Evolutionary conservation across 2,329 filamentous ascomycete species (phyloP), one percentile per base, ranked within the genome.

Genomic region (Proliferodiscus dingleyae): DNA sequence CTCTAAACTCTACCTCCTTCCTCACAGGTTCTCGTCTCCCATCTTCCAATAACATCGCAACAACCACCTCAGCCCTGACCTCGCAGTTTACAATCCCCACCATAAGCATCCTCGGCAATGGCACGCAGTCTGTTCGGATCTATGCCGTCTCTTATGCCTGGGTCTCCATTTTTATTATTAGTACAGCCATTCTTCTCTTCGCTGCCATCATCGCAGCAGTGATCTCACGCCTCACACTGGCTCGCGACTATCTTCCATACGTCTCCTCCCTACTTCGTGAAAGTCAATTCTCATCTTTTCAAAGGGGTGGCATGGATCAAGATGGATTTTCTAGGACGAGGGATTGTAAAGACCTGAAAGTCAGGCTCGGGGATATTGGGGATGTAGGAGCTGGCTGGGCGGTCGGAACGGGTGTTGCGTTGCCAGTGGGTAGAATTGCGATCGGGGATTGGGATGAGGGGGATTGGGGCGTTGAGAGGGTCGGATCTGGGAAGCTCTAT

Each of bases 351-450:
- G 42, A 37, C 19, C 9, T 53, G 28, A 54, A 47, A 36, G 33
- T 59, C 26, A 43, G 45, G 15, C n/a, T 57, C 3, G 56, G 55
- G 28, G 55, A 56, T 45, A 42, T 51, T n/a, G 52, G 55, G 2
- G 52, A 53, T 39, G 50, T 53, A 15, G 50, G 51, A 3, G 43
- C 41, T 1, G 53, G 53, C 3, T 51, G 33, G 39, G 43, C 44
- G 26, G 41, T 56, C 16, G 56, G 56, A 3, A 52, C 51, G 15
- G 56, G 56, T 10, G 56, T 54, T 26, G 38, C 43, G 16, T 15
- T 57, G 4, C 40, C 28, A 10, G 52, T 58, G 9, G 54, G 56
- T 3, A 16, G 29, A 24, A 8, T 55, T 10, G 51, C 39, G 15
- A 24, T 57, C 15, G 45, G 47, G 21, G 28, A 37, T 38, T 46